A percentile compares a stretch with the other conserved stretches of the same genome.
phyloP scores from a whole-genome alignment of 108 stramenopile species.

The Cyclostephanos tholiformis region DNA sequence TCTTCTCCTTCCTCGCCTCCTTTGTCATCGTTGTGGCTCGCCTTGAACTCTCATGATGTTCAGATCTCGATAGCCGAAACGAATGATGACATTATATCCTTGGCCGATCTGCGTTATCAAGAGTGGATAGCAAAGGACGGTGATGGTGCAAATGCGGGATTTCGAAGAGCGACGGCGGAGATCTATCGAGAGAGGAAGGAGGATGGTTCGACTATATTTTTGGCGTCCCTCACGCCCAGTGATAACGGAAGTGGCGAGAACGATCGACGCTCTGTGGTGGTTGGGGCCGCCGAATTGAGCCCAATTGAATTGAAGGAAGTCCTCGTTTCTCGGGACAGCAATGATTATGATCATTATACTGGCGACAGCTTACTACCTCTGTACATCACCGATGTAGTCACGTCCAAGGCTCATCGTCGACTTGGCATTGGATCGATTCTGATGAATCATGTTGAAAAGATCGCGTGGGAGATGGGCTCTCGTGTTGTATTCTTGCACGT shows the following conservation, averaged over 20 bases:
- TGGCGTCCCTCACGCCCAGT: slow-evolving; percentile 27
- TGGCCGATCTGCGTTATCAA: slow-evolving; percentile 61
- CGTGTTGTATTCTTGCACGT: slow-evolving; percentile 56
- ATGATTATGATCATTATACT: neutral
- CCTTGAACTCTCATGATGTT: slow-evolving; percentile 1
- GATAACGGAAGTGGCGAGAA: neutral
- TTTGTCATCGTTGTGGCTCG: neutral
- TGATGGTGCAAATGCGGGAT: slow-evolving; percentile 21
- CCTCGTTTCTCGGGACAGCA: neutral
- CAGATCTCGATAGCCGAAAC: slow-evolving; percentile 17
- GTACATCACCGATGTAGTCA: slow-evolving; percentile 72
- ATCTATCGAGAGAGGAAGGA: slow-evolving; percentile 43
- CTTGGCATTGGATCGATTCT: slow-evolving; percentile 57
- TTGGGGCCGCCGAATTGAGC: slow-evolving; percentile 70
- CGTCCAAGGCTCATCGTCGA: slow-evolving; percentile 47
- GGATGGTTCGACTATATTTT: slow-evolving; percentile 51
- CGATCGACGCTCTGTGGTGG: slow-evolving; percentile 6
- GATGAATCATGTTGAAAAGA: slow-evolving; percentile 52
- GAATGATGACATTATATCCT: slow-evolving; percentile 42
- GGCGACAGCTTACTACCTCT: slow-evolving; percentile 9
- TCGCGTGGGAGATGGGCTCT: slow-evolving; percentile 30
- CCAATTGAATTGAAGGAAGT: slow-evolving; percentile 54
- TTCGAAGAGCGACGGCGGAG: slow-evolving; percentile 62
- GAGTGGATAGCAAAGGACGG: slow-evolving; percentile 53
- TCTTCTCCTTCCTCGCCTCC: neutral